These are phyloP conservation scores for Dendrobium officinale DNA, from an alignment of 106 monocot genomes.

Conservation along the genomic window DNA sequence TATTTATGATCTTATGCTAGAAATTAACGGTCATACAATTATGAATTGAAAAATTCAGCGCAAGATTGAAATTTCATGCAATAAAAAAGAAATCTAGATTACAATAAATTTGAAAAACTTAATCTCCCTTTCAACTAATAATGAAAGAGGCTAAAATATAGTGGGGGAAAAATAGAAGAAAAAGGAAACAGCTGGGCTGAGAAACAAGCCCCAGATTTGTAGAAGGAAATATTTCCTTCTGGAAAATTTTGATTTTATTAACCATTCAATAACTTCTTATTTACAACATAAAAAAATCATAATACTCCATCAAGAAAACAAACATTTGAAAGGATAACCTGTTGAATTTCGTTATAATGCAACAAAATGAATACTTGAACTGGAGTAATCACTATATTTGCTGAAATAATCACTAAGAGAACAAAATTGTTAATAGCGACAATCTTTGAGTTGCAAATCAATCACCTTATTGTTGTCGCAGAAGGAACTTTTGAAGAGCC, in stretches of 20 bases:
- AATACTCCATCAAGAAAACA: neutral
- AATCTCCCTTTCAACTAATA: neutral
- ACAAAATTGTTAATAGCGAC: no score
- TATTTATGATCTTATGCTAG: neutral
- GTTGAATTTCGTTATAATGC: no score
- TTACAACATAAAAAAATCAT: neutral
- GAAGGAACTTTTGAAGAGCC: no score
- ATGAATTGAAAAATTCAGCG: neutral
- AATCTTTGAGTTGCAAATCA: no score
- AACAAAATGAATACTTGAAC: no score
- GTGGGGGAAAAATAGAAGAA: neutral
- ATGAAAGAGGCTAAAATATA: neutral
- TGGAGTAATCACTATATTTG: no score
- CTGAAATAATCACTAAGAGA: no score
- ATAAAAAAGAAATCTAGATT: neutral
- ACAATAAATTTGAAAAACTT: neutral
- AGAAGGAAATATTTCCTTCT: neutral
- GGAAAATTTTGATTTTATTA: no score
- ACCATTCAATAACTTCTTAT: neutral
- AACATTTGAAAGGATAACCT: no score
- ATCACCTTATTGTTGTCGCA: no score
- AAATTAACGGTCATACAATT: neutral
- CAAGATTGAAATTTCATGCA: neutral
- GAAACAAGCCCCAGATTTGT: neutral
- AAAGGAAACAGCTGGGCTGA: neutral